A percentile compares a stretch with the other conserved stretches of the same genome.
Evolutionary conservation across 176 grass and related monocot species (phyloP).

Genomic region (Zoysia pacifica): DNA sequence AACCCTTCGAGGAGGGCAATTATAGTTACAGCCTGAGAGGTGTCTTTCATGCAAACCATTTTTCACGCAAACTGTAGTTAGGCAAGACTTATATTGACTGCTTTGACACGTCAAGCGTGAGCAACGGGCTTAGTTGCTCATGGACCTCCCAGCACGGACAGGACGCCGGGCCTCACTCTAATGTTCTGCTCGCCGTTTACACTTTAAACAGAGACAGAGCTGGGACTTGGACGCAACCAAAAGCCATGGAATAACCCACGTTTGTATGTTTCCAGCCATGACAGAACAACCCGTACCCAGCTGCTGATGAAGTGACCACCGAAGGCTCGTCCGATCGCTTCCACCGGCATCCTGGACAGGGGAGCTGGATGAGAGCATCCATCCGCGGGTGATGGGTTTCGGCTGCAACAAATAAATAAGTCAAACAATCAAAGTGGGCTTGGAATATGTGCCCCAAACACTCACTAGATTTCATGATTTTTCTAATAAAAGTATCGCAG

Average conservation of each 20-base stretch:
- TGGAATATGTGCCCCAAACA: constrained; percentile 37
- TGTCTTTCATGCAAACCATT: neutral
- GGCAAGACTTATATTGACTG: neutral
- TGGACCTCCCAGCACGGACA: neutral
- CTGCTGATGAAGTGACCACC: too few species aligned
- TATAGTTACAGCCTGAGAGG: too few species aligned
- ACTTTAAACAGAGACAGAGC: neutral
- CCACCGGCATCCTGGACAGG: too few species aligned
- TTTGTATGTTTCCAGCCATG: too few species aligned
- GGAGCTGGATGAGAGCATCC: too few species aligned
- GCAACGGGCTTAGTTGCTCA: neutral
- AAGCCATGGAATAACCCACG: too few species aligned
- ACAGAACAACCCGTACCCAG: too few species aligned
- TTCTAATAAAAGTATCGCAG: neutral
- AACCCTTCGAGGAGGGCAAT: too few species aligned
- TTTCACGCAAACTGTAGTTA: neutral
- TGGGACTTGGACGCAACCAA: neutral
- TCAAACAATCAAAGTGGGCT: constrained; percentile 12
- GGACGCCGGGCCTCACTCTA: neutral
- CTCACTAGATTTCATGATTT: neutral
- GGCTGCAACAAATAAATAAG: neutral
- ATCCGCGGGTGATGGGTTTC: too few species aligned
- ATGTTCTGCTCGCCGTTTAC: neutral
- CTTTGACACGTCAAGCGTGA: neutral
- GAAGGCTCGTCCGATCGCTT: too few species aligned